A percentile compares a stretch with the other conserved stretches of the same genome.
phyloP scores from a whole-genome alignment of 805 yeast species.

The Wickerhamiella cacticola region DNA sequence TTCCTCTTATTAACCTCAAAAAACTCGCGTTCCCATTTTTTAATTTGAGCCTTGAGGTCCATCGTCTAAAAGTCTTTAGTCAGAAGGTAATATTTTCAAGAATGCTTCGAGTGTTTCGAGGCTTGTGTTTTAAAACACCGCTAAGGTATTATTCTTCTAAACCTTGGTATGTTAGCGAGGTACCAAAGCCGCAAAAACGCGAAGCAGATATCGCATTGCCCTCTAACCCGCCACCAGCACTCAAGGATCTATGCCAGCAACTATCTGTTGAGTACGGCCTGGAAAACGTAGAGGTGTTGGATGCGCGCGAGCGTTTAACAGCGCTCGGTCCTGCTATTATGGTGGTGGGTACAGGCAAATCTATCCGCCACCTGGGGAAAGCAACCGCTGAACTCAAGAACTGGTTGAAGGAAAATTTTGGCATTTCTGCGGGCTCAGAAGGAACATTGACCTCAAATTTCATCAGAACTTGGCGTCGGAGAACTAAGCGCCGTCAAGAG shows the following conservation, averaged over 20 bases:
- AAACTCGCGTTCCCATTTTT: conserved; percentile 45
- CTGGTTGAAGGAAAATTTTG: conserved; percentile 43
- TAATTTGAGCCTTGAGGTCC: conserved; percentile 35
- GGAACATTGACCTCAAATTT: conserved; percentile 56
- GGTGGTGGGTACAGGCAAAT: conserved; percentile 64
- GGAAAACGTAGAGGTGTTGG: conserved; percentile 49
- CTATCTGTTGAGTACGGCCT: conserved; percentile 55
- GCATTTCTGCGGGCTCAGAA: conserved; percentile 44
- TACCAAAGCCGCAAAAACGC: conserved; percentile 19
- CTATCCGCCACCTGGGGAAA: conserved; percentile 60
- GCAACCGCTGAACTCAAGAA: conserved; percentile 51
- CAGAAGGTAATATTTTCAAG: not conserved
- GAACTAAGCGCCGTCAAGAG: conserved; percentile 42
- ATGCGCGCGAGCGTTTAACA: conserved; percentile 34
- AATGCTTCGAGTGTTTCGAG: not conserved
- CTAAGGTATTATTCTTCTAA: not conserved
- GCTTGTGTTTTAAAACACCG: not conserved
- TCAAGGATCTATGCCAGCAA: conserved; percentile 36
- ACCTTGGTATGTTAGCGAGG: conserved; percentile 52
- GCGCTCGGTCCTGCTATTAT: conserved; percentile 36
- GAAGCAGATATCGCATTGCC: conserved; percentile 46
- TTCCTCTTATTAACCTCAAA: conserved; percentile 30
- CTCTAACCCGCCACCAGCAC: conserved; percentile 39
- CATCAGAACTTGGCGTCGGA: conserved; percentile 39
- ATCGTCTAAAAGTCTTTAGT: not conserved